Conservation (phyloP, 306 rosid genomes). For the Dalbergia cultrata region DNA sequence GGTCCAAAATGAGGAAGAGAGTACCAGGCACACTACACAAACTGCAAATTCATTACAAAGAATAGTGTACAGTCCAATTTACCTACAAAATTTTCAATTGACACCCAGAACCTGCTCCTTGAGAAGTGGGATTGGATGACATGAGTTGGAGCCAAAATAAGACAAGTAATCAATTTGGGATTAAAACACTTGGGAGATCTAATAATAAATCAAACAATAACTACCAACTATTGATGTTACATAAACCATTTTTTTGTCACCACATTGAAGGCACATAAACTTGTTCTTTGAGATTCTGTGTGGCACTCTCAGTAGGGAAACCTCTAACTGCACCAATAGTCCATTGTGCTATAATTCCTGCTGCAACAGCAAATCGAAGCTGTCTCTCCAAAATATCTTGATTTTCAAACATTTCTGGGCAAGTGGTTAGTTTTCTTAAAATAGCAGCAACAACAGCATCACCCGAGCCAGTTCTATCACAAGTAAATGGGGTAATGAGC, state of each 20-base stretch:
- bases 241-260: constrained; percentile 51
- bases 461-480: constrained; percentile 97
- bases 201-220: constrained; percentile 40
- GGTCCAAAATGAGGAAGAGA: constrained; percentile 2
- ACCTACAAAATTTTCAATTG: constrained; percentile 46
- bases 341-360: constrained; percentile 96
- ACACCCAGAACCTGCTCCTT: constrained; percentile 10
- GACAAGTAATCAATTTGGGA: constrained; percentile 27
- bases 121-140: constrained; percentile 22
- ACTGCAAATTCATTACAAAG: constrained; percentile 20
- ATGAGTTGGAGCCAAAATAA: constrained; percentile 39
- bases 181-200: constrained; percentile 23
- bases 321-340: constrained; percentile 91
- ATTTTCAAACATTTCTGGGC: constrained; percentile 80
- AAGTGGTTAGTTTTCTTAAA: constrained; percentile 81
- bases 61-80: constrained; percentile 48
- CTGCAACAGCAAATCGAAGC: constrained; percentile 88
- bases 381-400: constrained; percentile 81
- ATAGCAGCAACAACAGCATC: constrained; percentile 95
- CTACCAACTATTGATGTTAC: constrained; percentile 18
- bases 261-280: constrained; percentile 97
- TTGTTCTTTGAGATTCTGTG: constrained; percentile 97
- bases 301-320: constrained; percentile 95
- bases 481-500: constrained; percentile 90
- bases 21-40: neutral